Evolutionary conservation across 164 flowering plant genomes (phyloP).

Genomic region (Paratinospora sagittata): DNA sequence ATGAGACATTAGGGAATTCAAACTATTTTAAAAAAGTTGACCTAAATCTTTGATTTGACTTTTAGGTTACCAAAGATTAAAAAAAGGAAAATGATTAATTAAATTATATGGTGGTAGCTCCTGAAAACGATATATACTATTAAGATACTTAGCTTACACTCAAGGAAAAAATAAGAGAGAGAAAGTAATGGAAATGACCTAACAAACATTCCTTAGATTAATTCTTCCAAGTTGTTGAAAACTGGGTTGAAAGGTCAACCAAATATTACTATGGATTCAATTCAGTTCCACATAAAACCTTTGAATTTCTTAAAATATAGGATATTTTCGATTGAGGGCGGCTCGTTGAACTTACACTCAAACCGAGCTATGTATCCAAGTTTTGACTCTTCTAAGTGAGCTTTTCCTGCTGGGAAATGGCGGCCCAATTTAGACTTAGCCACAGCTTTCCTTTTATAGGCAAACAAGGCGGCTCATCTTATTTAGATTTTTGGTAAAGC

Average conservation of each 20-base stretch:
- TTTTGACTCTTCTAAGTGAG: no score
- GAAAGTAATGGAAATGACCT: constrained; percentile 11
- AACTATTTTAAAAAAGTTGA: no score
- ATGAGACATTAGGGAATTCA: no score
- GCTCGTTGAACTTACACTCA: background rate
- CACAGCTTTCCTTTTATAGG: no score
- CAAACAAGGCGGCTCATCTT: no score
- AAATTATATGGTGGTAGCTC: no score
- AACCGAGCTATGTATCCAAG: no score
- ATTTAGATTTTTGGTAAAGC: no score
- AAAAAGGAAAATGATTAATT: background rate
- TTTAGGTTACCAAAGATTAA: background rate
- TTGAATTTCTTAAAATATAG: background rate
- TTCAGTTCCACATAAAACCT: background rate
- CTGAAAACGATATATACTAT: no score
- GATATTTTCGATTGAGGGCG: background rate
- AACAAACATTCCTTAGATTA: background rate
- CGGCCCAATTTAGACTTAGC: no score
- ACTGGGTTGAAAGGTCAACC: background rate
- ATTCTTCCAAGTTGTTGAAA: background rate
- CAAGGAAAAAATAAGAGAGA: background rate
- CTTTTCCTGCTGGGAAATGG: no score
- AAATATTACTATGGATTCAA: background rate
- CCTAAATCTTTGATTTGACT: constrained; percentile 1
- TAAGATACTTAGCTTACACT: no score